Evolutionary conservation across 2,329 filamentous ascomycete species (phyloP), one percentile per base, ranked within the genome.

Genomic region (Pseudodiploospora longispora): DNA sequence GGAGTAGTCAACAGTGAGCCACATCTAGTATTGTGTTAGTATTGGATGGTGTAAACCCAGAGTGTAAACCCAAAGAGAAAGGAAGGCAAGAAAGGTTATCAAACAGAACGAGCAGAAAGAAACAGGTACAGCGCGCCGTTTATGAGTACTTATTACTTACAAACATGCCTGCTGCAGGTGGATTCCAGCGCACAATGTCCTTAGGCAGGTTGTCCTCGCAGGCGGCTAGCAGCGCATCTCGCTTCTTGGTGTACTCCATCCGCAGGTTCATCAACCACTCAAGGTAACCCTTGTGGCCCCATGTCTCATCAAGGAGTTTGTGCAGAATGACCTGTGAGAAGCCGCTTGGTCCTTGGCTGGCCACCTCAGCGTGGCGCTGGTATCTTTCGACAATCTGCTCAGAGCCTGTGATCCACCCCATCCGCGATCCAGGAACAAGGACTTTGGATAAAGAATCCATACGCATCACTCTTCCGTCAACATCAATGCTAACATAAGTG

Each of bases 361-460:
- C 84, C 27, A 84, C 80, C 65, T 98, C 93, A 52, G 83, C 82
- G 64, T 94, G 87, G 37, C 85, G 83, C 50, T 83, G 72, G 65
- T 87, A 95, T 34, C 85, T 78, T 63, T 95, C 86, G 46, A 94
- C 70, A 47, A 98, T 74, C 67, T 96, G 85, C 56, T 84, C 83
- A 2, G 86, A 86, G 1, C 82, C 91, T 0, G 91, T 95, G 47
- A 96, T 76, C 91, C 93, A 98, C 36, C 90, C 90, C 35, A 85
- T 67, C 37, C 90, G 80, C 10, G 84, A 82, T 6, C 90, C 90
- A 0, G 91, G 90, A 0, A 88, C 76, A 30, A 95, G 74, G 2
- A 95, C 87, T 68, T 96, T 96, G 57, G 87, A 94, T 67, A 96
- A 94, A 0, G 88, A 95, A 61, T 96, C 90, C 65, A 96, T 76